Percentiles rank a stretch among this genome's conserved stretches.
Conservation (phyloP, 1,139 yeast species). For the Blastobotrys apis region DNA sequence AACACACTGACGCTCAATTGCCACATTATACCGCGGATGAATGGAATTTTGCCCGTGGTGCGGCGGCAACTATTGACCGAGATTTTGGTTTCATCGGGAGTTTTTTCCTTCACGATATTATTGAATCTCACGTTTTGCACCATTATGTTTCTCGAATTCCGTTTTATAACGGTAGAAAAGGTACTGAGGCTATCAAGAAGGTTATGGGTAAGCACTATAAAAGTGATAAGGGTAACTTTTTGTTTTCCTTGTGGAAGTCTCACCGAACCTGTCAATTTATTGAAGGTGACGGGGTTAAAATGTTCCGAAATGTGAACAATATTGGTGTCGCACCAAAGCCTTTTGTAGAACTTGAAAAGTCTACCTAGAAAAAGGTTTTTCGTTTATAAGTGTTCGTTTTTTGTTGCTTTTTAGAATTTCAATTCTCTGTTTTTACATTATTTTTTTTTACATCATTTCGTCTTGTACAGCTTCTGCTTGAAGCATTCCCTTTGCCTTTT, state of each 20-base stretch:
- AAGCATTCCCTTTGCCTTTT: conserved; percentile 36
- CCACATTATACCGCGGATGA: conserved; percentile 71
- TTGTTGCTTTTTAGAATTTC: conserved; percentile 4
- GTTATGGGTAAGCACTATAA: conserved; percentile 81
- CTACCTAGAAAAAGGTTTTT: conserved; percentile 14
- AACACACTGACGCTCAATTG: conserved; percentile 76
- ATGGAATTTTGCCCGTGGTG: conserved; percentile 88
- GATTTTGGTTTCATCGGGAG: conserved; percentile 78
- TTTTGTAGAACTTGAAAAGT: conserved; percentile 10
- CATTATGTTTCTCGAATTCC: conserved; percentile 84
- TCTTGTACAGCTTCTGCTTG: conserved; percentile 35
- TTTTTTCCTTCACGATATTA: conserved; percentile 79
- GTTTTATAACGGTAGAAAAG: conserved; percentile 79
- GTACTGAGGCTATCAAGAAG: conserved; percentile 69
- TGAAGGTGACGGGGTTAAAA: conserved; percentile 74
- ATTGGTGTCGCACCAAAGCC: conserved; percentile 40
- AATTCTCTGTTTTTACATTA: conserved; percentile 1
- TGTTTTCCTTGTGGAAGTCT: conserved; percentile 65
- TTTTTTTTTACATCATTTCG: conserved; percentile 9
- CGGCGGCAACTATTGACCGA: conserved; percentile 83
- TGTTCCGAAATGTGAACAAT: conserved; percentile 70
- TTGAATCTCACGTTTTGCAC: conserved; percentile 86
- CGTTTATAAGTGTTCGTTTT: conserved; percentile 7
- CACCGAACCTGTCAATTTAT: conserved; percentile 76
- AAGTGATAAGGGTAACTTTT: conserved; percentile 65